Percentiles rank a stretch among this genome's conserved stretches.
phyloP scores from a whole-genome alignment of 345 rosid genomes.

The Euphorbia lathyris region DNA sequence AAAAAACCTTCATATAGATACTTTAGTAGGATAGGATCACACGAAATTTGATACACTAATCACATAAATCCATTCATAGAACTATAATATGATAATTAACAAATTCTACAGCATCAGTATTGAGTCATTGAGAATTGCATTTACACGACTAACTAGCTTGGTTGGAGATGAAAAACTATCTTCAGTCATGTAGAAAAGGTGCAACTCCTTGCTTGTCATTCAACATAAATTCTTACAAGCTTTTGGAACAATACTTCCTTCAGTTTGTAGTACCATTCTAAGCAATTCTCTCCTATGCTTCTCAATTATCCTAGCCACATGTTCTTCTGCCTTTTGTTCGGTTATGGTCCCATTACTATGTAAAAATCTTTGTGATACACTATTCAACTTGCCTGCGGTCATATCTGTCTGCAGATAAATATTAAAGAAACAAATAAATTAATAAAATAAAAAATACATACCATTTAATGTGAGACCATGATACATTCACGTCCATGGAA shows the following conservation, averaged over 20 bases:
- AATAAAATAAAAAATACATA: too few species aligned
- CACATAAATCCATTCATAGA: too few species aligned
- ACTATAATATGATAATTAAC: neutral
- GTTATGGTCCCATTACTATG: neutral
- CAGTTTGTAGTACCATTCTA: conserved; percentile 1
- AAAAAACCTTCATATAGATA: too few species aligned
- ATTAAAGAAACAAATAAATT: too few species aligned
- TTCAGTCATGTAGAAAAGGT: conserved; percentile 3
- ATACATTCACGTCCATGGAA: too few species aligned
- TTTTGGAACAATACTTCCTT: conserved; percentile 7
- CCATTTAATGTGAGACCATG: too few species aligned
- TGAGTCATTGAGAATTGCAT: neutral
- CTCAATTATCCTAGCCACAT: conserved; percentile 2
- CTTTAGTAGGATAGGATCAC: too few species aligned
- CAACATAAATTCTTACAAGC: conserved; percentile 8
- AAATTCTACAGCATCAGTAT: neutral
- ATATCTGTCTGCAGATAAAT: conserved; percentile 5
- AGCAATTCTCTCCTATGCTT: conserved; percentile 14
- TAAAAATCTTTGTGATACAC: neutral
- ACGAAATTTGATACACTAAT: too few species aligned
- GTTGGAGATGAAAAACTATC: conserved; percentile 2
- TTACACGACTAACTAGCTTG: neutral
- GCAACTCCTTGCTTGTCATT: conserved; percentile 4
- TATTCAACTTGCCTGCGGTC: conserved; percentile 12
- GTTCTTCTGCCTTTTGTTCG: conserved; percentile 4